phyloP scores from a whole-genome alignment of 768 basidiomycete genomes.

The Rickenella mellea region DNA sequence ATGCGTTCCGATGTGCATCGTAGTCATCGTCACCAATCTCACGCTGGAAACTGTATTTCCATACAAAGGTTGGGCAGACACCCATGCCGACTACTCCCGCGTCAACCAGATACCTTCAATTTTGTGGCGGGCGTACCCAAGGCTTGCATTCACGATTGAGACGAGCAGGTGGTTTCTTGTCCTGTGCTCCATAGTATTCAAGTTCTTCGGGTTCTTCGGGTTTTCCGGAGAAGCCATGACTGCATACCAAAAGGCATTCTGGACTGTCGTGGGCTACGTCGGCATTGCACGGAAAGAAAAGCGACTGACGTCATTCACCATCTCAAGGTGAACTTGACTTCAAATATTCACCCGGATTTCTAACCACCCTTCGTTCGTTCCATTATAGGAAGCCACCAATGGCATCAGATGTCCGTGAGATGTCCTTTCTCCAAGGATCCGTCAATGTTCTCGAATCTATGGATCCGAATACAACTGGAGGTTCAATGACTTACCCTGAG shows the following conservation, averaged over 20 bases:
- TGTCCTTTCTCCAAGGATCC: too few species aligned
- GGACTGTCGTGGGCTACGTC: background rate
- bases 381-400: too few species aligned
- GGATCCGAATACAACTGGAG: too few species aligned
- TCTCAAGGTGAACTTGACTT: too few species aligned
- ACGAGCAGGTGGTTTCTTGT: constrained; percentile 39
- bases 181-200: constrained; percentile 36
- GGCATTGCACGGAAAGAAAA: too few species aligned
- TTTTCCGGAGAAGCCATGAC: constrained; percentile 45
- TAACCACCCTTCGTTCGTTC: too few species aligned
- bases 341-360: too few species aligned
- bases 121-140: constrained; percentile 28
- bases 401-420: too few species aligned
- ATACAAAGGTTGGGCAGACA: constrained; percentile 41
- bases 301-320: too few species aligned
- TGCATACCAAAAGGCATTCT: constrained; percentile 10
- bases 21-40: constrained; percentile 27
- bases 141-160: constrained; percentile 24
- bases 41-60: constrained; percentile 22
- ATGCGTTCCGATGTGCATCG: constrained; percentile 9
- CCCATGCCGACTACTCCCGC: constrained; percentile 38
- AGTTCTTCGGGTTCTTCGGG: constrained; percentile 67
- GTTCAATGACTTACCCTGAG: too few species aligned
- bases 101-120: constrained; percentile 32
- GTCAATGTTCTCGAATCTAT: too few species aligned